phyloP scores from a whole-genome alignment of 169 alveolate genomes.

The Cryptosporidium baileyi region DNA sequence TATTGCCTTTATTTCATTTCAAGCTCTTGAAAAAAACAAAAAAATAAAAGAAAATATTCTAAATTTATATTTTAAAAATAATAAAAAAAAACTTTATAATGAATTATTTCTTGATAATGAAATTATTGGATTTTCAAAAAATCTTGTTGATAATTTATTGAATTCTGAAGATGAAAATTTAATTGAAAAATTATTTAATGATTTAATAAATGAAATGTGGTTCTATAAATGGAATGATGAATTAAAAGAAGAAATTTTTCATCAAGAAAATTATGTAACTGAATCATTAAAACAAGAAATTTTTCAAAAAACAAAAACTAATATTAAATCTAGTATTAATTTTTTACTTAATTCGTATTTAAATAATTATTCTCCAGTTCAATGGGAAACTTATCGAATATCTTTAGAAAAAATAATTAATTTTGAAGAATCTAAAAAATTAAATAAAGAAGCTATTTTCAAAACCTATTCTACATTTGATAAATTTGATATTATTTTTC shows the following conservation, averaged over 20 bases:
- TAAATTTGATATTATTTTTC: conserved; percentile 15
- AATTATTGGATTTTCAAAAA: neutral
- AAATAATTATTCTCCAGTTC: conserved; percentile 6
- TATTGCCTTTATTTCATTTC: conserved; percentile 44
- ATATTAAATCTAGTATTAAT: conserved; percentile 7
- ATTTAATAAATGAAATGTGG: neutral
- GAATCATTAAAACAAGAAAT: neutral
- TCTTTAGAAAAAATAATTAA: neutral
- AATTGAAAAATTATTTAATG: too few relatives aligned
- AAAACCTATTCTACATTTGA: neutral
- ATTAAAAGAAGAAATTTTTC: neutral
- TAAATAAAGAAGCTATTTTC: neutral
- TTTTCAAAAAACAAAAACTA: neutral
- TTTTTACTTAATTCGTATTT: neutral
- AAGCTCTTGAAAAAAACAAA: neutral
- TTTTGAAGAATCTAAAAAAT: neutral
- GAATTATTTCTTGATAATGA: neutral
- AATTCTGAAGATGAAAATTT: neutral
- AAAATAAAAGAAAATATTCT: neutral
- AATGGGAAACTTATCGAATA: conserved; percentile 44
- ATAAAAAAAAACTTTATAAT: neutral
- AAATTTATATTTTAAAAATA: conserved; percentile 16
- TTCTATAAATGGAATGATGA: conserved; percentile 13
- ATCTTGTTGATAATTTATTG: neutral
- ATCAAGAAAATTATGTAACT: neutral